Evolutionary conservation across 306 rosid genomes (phyloP).

Genomic region (Lathyrus oleraceus): DNA sequence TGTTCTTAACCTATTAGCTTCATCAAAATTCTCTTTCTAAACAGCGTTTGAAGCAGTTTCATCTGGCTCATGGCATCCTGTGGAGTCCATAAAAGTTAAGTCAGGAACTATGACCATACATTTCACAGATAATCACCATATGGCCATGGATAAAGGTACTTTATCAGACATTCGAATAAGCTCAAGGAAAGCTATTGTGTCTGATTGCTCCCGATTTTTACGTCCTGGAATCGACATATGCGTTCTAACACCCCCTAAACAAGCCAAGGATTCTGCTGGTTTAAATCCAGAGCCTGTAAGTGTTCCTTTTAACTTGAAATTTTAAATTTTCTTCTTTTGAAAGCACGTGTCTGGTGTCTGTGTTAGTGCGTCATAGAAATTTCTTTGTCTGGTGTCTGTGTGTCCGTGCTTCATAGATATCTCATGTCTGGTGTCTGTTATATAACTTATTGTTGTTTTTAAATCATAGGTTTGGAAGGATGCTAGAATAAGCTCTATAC

Average conservation of each 20-base stretch:
- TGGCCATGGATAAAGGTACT: slow-evolving; percentile 63
- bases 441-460: background rate
- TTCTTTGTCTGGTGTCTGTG: background rate
- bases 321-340: slow-evolving; percentile 6
- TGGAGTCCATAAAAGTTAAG: slow-evolving; percentile 57
- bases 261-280: slow-evolving; percentile 31
- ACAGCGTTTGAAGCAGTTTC: slow-evolving; percentile 79
- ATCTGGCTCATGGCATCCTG: slow-evolving; percentile 73
- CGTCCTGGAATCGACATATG: slow-evolving; percentile 82
- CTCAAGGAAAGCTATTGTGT: slow-evolving; percentile 67
- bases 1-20: slow-evolving; percentile 3
- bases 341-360: background rate
- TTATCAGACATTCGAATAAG: slow-evolving; percentile 56
- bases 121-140: slow-evolving; percentile 44
- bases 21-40: slow-evolving; percentile 16
- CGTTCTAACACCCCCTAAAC: slow-evolving; percentile 49
- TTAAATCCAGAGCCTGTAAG: slow-evolving; percentile 53
- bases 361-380: background rate
- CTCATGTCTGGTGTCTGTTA: no score
- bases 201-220: slow-evolving; percentile 73
- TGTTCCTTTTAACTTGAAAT: slow-evolving; percentile 8
- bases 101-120: slow-evolving; percentile 59
- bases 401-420: background rate
- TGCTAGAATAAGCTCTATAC: slow-evolving; percentile 82
- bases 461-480: slow-evolving; percentile 65